A percentile compares a stretch with the other conserved stretches of the same genome.
phyloP scores from a whole-genome alignment of 768 basidiomycete genomes.

The Auricularia sp. region DNA sequence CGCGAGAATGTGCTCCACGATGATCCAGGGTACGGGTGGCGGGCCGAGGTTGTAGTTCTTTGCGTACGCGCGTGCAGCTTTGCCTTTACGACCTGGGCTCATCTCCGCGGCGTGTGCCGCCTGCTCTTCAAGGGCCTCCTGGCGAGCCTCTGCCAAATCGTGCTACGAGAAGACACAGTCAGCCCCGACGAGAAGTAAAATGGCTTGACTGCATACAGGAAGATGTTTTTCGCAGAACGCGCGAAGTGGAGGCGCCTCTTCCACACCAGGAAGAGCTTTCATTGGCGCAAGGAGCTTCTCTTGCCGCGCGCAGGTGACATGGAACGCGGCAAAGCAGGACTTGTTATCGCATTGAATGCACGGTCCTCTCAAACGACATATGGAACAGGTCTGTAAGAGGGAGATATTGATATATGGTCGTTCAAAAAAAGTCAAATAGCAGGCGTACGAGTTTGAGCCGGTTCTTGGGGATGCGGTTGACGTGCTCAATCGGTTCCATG shows the following conservation, averaged over 20 bases:
- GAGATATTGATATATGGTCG: not conserved
- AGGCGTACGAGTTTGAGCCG: constrained; percentile 87
- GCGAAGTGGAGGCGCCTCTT: constrained; percentile 54
- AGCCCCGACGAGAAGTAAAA: not conserved
- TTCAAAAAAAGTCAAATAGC: constrained; percentile 6
- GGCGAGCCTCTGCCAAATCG: constrained; percentile 58
- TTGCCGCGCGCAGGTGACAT: constrained; percentile 86
- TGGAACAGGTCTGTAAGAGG: constrained; percentile 42
- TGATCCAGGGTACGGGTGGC: constrained; percentile 79
- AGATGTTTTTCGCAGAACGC: constrained; percentile 89
- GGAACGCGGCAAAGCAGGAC: constrained; percentile 88
- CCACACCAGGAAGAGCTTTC: constrained; percentile 71
- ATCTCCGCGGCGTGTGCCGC: constrained; percentile 16
- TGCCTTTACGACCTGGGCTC: constrained; percentile 32
- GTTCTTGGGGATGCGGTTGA: constrained; percentile 78
- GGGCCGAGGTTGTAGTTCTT: constrained; percentile 89
- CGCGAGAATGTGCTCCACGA: constrained; percentile 66
- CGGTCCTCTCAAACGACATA: constrained; percentile 48
- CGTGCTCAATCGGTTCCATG: constrained; percentile 94
- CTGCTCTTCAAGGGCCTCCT: constrained; percentile 44
- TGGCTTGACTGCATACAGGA: constrained; percentile 46
- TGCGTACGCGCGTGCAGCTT: constrained; percentile 82
- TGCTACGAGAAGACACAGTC: constrained; percentile 29
- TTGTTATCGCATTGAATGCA: constrained; percentile 93
- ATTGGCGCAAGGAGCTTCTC: constrained; percentile 78